Conservation (phyloP, 805 yeast genomes). For the Middelhovenomyces tepae region DNA sequence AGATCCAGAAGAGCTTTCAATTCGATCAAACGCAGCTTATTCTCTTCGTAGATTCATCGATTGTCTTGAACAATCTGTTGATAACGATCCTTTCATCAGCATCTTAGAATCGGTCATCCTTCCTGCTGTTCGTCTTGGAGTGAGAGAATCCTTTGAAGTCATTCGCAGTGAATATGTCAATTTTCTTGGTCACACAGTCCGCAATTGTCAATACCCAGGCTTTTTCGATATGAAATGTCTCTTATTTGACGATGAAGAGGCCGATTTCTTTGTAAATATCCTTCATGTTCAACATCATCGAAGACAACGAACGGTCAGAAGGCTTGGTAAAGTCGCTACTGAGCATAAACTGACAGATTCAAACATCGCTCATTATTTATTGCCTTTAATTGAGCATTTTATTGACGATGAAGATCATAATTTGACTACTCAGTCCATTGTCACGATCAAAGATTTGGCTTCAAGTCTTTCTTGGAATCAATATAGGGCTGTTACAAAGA, state of each 20-base stretch:
- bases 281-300: conserved; percentile 78
- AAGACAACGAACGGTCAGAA: conserved; percentile 73
- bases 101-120: conserved; percentile 47
- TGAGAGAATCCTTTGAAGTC: conserved; percentile 51
- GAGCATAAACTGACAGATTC: conserved; percentile 36
- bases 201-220: conserved; percentile 36
- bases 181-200: conserved; percentile 56
- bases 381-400: conserved; percentile 81
- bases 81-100: conserved; percentile 26
- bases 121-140: conserved; percentile 58
- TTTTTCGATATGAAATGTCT: conserved; percentile 60
- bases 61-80: conserved; percentile 30
- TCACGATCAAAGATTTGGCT: conserved; percentile 51
- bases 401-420: conserved; percentile 41
- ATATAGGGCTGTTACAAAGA: conserved; percentile 60
- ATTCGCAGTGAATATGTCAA: conserved; percentile 65
- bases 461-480: conserved; percentile 66
- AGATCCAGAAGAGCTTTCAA: conserved; percentile 70
- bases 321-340: conserved; percentile 43
- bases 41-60: conserved; percentile 60
- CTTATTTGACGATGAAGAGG: conserved; percentile 64
- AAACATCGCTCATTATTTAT: conserved; percentile 66
- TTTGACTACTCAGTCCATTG: conserved; percentile 40
- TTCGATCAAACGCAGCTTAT: conserved; percentile 69
- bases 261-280: conserved; percentile 68